phyloP scores from a whole-genome alignment of 495 filamentous ascomycete genomes.

The Penicillium flavigenum region DNA sequence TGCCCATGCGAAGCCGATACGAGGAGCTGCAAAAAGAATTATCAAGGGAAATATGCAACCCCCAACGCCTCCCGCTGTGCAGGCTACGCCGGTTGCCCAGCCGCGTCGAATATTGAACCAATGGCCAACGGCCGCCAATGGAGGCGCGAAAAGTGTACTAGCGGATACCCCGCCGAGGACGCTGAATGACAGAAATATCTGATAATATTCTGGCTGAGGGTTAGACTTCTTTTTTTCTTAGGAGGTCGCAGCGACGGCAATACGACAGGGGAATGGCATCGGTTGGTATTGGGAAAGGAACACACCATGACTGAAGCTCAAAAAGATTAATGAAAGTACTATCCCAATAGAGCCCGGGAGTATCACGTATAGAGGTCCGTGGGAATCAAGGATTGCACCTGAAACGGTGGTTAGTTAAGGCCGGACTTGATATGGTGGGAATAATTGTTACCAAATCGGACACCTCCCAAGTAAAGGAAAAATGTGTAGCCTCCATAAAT shows the following conservation, averaged over 20 bases:
- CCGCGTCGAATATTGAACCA: constrained; percentile 72
- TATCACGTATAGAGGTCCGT: constrained; percentile 24
- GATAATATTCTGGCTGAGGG: constrained; percentile 40
- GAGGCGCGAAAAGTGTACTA: constrained; percentile 60
- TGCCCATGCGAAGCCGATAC: constrained; percentile 71
- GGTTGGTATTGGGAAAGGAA: constrained; percentile 5
- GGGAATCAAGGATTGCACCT: constrained; percentile 37
- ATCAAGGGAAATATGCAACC: constrained; percentile 73
- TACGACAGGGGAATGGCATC: neutral
- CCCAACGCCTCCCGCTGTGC: constrained; percentile 66
- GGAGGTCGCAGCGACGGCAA: neutral
- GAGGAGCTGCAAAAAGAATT: constrained; percentile 58
- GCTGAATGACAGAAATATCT: constrained; percentile 42
- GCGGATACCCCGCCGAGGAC: constrained; percentile 38
- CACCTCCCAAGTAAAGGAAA: constrained; percentile 52
- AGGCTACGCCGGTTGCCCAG: constrained; percentile 70
- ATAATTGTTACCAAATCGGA: constrained; percentile 32
- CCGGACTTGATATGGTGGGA: neutral
- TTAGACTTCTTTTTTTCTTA: neutral
- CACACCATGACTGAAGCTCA: constrained; percentile 48
- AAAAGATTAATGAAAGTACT: constrained; percentile 37
- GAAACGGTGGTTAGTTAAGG: neutral
- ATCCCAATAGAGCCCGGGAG: constrained; percentile 33
- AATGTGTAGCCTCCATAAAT: constrained; percentile 69
- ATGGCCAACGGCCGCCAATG: constrained; percentile 56